Conservation (phyloP, 2,329 filamentous ascomycete genomes). For the Penicillium verrucosum region DNA sequence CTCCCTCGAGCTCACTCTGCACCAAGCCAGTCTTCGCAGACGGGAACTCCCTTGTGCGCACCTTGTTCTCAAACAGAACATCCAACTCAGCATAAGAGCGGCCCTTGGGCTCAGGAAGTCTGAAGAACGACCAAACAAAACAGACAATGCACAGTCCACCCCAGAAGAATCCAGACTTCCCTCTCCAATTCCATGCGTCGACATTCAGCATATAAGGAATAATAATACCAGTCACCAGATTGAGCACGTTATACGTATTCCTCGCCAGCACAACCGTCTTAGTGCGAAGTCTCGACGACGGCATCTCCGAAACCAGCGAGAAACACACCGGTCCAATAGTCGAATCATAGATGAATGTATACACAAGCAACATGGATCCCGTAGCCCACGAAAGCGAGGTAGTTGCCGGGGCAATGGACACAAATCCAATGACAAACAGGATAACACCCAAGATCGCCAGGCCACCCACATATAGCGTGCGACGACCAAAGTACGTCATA, state of each 20-base stretch:
- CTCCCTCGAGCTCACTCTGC: conserved; percentile 2
- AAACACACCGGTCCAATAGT: conserved; percentile 55
- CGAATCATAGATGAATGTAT: conserved; percentile 54
- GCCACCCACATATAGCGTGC: conserved; percentile 38
- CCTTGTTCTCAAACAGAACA: conserved; percentile 67
- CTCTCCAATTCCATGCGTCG: conserved; percentile 75
- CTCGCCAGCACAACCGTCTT: conserved; percentile 55
- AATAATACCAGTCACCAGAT: conserved; percentile 60
- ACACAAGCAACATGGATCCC: conserved; percentile 51
- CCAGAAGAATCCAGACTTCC: conserved; percentile 81
- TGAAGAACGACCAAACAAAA: conserved; percentile 72
- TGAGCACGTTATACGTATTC: conserved; percentile 40
- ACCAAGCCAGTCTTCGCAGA: conserved; percentile 40
- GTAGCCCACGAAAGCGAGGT: conserved; percentile 34
- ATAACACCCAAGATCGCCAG: conserved; percentile 16
- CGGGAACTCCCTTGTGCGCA: conserved; percentile 67
- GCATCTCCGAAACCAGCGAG: conserved; percentile 52
- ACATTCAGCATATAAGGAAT: conserved; percentile 89
- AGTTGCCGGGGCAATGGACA: conserved; percentile 17
- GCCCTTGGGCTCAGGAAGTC: conserved; percentile 70
- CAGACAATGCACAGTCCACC: conserved; percentile 70
- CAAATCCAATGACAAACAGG: conserved; percentile 21
- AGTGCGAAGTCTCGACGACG: conserved; percentile 52
- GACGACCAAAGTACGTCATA: conserved; percentile 39
- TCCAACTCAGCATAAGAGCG: conserved; percentile 80